Evolutionary conservation across 108 stramenopile species (phyloP).

Genomic region (Phaeodactylum tricornutum): DNA sequence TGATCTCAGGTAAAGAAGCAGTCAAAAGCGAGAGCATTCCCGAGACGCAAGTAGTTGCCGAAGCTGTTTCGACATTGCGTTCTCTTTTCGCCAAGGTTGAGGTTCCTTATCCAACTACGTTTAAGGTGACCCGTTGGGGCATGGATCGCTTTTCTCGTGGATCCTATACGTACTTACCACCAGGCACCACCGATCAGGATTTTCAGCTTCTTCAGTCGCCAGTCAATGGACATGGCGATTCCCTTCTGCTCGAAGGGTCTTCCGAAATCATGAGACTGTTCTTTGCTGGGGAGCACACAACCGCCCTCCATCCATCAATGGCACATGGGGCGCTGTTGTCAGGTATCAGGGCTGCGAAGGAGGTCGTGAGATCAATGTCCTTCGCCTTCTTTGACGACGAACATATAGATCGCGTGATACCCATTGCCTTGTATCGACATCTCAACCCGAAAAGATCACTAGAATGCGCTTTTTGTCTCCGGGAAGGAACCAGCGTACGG

Average conservation of each 20-base stretch:
- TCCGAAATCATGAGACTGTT: constrained; percentile 48
- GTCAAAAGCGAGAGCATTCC: constrained; percentile 27
- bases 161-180: constrained; percentile 44
- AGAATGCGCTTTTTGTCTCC: constrained; percentile 30
- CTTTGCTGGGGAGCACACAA: constrained; percentile 81
- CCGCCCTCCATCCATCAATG: constrained; percentile 60
- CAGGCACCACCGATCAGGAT: constrained; percentile 50
- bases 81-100: constrained; percentile 19
- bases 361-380: constrained; percentile 26
- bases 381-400: constrained; percentile 8
- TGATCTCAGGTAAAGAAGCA: constrained; percentile 48
- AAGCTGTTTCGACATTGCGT: constrained; percentile 29
- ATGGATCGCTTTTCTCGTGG: constrained; percentile 40
- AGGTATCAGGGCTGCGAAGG: constrained; percentile 54
- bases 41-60: constrained; percentile 22
- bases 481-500: constrained; percentile 17
- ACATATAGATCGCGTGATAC: constrained; percentile 28
- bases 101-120: constrained; percentile 28
- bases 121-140: constrained; percentile 39
- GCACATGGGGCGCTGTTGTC: constrained; percentile 74
- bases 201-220: constrained; percentile 44
- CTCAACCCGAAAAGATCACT: constrained; percentile 24
- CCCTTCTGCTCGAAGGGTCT: constrained; percentile 23
- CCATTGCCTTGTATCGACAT: constrained; percentile 28
- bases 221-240: constrained; percentile 42